Evolutionary conservation across 495 filamentous ascomycete species (phyloP).

Genomic region (Acidomyces sp.): DNA sequence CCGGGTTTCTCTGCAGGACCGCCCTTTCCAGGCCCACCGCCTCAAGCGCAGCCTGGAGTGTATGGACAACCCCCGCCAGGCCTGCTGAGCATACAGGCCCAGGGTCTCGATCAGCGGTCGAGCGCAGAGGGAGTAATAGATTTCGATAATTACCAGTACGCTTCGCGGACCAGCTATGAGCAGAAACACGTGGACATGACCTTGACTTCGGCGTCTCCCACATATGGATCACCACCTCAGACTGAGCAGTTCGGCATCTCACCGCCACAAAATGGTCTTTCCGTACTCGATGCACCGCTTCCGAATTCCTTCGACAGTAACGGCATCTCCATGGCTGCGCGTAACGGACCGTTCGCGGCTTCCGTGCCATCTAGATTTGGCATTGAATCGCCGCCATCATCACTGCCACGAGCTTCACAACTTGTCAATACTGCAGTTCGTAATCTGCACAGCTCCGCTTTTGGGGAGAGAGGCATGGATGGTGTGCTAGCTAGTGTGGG

Average conservation of each 20-base stretch:
- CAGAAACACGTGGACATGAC: conserved; percentile 65
- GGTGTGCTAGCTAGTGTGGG: conserved; percentile 41
- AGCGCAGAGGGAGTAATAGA: conserved; percentile 21
- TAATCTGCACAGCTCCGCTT: conserved; percentile 71
- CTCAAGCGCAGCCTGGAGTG: conserved; percentile 47
- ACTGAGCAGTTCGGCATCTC: conserved; percentile 62
- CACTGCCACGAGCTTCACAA: conserved; percentile 41
- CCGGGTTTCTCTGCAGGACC: conserved; percentile 33
- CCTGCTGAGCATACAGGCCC: conserved; percentile 29
- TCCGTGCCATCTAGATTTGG: conserved; percentile 90
- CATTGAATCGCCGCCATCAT: conserved; percentile 76
- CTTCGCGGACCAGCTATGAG: conserved; percentile 7
- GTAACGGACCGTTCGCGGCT: conserved; percentile 80
- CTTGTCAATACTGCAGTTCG: conserved; percentile 57
- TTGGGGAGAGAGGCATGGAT: conserved; percentile 41
- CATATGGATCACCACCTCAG: conserved; percentile 79
- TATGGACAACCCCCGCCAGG: conserved; percentile 32
- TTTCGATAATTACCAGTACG: conserved; percentile 38
- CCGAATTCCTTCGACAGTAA: conserved; percentile 96
- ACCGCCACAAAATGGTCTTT: conserved; percentile 52
- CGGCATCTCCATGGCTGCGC: conserved; percentile 79
- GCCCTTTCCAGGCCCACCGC: conserved; percentile 15
- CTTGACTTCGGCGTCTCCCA: conserved; percentile 59
- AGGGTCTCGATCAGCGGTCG: conserved; percentile 21
- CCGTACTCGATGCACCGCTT: conserved; percentile 83